Conservation (phyloP, 331 rosid species). For the Dryas integrifolia region DNA sequence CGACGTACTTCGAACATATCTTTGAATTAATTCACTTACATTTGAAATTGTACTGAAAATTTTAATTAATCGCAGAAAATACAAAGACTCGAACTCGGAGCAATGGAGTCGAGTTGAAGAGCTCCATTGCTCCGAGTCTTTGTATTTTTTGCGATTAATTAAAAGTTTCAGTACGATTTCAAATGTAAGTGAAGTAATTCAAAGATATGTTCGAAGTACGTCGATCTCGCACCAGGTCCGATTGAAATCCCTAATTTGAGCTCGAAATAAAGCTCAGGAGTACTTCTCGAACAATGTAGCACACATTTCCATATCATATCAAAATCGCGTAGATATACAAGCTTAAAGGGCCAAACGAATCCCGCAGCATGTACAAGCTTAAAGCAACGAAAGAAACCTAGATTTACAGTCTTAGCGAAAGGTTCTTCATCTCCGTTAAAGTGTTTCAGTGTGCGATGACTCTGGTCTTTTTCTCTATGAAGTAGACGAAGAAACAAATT, state of each 20-base stretch:
- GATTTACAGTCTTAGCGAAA: neutral
- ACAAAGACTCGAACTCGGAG: neutral
- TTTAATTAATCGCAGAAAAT: constrained; percentile 19
- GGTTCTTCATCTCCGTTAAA: neutral
- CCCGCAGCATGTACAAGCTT: too few relatives aligned
- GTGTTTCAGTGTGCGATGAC: too few relatives aligned
- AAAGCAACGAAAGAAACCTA: neutral
- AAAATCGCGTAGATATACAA: neutral
- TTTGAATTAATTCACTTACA: neutral
- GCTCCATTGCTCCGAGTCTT: constrained; percentile 18
- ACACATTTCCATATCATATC: neutral
- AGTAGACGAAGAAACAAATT: neutral
- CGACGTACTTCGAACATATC: neutral
- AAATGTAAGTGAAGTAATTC: neutral
- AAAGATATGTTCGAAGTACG: neutral
- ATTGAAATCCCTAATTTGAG: constrained; percentile 26
- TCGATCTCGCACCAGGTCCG: constrained; percentile 26
- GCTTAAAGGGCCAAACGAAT: neutral
- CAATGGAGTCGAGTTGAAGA: constrained; percentile 15
- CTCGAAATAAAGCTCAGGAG: neutral
- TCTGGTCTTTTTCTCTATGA: neutral
- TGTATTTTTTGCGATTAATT: constrained; percentile 20
- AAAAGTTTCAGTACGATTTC: neutral
- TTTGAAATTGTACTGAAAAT: neutral
- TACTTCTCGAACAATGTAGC: neutral